Percentiles rank a stretch among this genome's conserved stretches.
Conservation (phyloP, 2,329 filamentous ascomycete species). For the Ophiosphaerella narmari region DNA sequence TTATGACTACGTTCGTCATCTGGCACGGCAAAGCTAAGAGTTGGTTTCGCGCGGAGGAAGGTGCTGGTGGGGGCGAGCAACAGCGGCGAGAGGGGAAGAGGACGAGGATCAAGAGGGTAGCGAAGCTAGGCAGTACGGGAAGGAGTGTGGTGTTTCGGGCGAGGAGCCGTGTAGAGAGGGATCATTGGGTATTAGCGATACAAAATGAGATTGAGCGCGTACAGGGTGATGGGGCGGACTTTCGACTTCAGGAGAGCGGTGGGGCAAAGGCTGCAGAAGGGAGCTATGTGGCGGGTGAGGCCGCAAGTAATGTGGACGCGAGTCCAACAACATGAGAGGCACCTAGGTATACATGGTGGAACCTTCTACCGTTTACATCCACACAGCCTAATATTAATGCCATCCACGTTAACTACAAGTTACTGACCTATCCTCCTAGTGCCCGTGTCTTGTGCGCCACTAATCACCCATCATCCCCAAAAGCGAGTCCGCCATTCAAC, state of each 20-base stretch:
- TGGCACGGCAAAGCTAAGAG: constrained; percentile 65
- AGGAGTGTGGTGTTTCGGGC: constrained; percentile 69
- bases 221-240: constrained; percentile 55
- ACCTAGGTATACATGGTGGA: not conserved
- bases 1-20: constrained; percentile 70
- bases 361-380: too few species aligned
- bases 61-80: constrained; percentile 35
- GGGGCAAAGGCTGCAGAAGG: constrained; percentile 3
- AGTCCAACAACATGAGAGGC: not conserved
- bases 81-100: constrained; percentile 47
- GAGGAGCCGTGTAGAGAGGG: constrained; percentile 66
- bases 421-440: too few species aligned
- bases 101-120: constrained; percentile 62
- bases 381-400: too few species aligned
- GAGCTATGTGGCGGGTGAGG: not conserved
- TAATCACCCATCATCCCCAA: too few species aligned
- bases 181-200: constrained; percentile 70
- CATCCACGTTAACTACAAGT: too few species aligned
- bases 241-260: constrained; percentile 38
- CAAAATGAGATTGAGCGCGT: constrained; percentile 68
- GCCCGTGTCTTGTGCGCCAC: too few species aligned
- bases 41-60: constrained; percentile 54
- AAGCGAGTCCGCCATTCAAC: too few species aligned
- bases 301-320: not conserved
- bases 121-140: constrained; percentile 64